phyloP scores from a whole-genome alignment of 2,329 filamentous ascomycete genomes.

The Curvularia lunata region DNA sequence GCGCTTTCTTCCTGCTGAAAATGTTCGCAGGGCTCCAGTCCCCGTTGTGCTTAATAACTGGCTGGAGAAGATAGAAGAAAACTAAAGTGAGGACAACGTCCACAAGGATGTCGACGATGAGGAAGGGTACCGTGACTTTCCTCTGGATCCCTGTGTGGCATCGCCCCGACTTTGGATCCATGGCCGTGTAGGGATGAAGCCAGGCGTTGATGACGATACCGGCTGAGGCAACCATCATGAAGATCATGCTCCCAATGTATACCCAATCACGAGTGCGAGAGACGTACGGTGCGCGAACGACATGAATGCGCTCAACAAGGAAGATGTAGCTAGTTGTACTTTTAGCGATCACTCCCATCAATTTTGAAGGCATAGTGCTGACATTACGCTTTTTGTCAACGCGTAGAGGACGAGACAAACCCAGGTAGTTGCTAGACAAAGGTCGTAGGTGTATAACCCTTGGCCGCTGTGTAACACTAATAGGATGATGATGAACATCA shows the following conservation, averaged over 20 bases:
- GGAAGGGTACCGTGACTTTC: conserved; percentile 43
- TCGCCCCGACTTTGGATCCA: conserved; percentile 34
- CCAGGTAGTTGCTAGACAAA: conserved; percentile 45
- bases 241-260: conserved; percentile 38
- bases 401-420: conserved; percentile 49
- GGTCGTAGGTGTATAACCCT: conserved; percentile 29
- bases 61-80: conserved; percentile 46
- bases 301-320: conserved; percentile 50
- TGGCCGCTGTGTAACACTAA: conserved; percentile 39
- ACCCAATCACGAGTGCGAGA: conserved; percentile 42
- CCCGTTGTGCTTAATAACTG: conserved; percentile 16
- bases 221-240: conserved; percentile 30
- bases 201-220: conserved; percentile 35
- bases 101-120: conserved; percentile 46
- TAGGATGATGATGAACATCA: conserved; percentile 25
- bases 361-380: background rate
- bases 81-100: conserved; percentile 45
- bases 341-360: background rate
- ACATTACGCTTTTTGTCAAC: conserved; percentile 39
- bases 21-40: background rate
- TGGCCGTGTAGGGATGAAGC: conserved; percentile 37
- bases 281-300: conserved; percentile 41
- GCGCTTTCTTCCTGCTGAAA: background rate
- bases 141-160: conserved; percentile 48
- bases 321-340: conserved; percentile 42